These are phyloP conservation scores for Mimosa bimucronata DNA, from an alignment of 306 rosid genomes.

Conservation along the genomic window DNA sequence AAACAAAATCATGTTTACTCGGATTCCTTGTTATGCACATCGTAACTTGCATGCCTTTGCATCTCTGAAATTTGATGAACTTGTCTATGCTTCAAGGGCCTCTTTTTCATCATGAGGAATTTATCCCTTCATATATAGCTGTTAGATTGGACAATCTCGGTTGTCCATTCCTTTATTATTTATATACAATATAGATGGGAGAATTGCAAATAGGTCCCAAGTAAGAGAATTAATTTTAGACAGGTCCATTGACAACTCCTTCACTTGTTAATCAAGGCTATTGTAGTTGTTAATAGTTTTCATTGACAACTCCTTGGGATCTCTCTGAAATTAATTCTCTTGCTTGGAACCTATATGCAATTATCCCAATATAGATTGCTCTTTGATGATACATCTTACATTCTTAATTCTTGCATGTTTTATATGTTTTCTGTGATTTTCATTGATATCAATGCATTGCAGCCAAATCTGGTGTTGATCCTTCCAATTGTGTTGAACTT, in stretches of 20 bases:
- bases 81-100: not conserved
- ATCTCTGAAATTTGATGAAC: not conserved
- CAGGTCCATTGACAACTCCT: too few species aligned
- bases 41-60: slow-evolving; percentile 27
- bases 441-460: slow-evolving; percentile 28
- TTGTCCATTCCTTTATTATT: slow-evolving; percentile 9
- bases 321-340: too few species aligned
- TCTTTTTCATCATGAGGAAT: slow-evolving; percentile 14
- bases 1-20: slow-evolving; percentile 28
- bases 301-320: too few species aligned
- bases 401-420: slow-evolving; percentile 16
- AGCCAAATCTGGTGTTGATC: slow-evolving; percentile 95
- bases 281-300: too few species aligned
- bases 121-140: not conserved
- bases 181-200: slow-evolving; percentile 14
- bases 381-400: slow-evolving; percentile 14
- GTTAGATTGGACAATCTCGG: slow-evolving; percentile 19
- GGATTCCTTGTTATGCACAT: not conserved
- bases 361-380: slow-evolving; percentile 14
- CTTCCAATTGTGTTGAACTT: slow-evolving; percentile 83
- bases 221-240: too few species aligned
- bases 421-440: slow-evolving; percentile 3
- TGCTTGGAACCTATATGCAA: too few species aligned
- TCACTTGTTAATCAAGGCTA: too few species aligned
- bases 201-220: too few species aligned